These are phyloP conservation scores for Davidsoniella eucalypti DNA, from an alignment of 2,329 filamentous ascomycete species.

Conservation along the genomic window DNA sequence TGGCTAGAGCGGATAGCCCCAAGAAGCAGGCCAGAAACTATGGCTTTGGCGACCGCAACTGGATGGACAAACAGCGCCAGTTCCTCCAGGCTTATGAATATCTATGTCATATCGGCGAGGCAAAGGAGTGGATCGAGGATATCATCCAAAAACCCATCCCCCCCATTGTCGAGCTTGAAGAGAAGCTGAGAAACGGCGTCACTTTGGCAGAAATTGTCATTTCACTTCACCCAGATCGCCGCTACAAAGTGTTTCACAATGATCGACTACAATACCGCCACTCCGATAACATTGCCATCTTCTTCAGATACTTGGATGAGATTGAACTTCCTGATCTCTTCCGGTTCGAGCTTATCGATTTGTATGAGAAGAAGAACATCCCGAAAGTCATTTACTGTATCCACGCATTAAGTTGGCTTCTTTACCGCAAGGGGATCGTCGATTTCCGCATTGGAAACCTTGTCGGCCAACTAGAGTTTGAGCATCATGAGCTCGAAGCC, in stretches of 20 bases:
- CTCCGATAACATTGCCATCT: slow-evolving; percentile 93
- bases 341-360: slow-evolving; percentile 87
- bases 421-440: slow-evolving; percentile 87
- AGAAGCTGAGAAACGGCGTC: slow-evolving; percentile 80
- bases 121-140: slow-evolving; percentile 96
- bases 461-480: slow-evolving; percentile 90
- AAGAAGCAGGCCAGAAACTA: slow-evolving; percentile 27
- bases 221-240: slow-evolving; percentile 61
- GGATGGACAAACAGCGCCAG: slow-evolving; percentile 98
- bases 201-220: slow-evolving; percentile 90
- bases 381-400: slow-evolving; percentile 99
- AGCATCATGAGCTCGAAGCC: slow-evolving; percentile 91
- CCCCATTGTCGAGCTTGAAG: slow-evolving; percentile 83
- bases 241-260: slow-evolving; percentile 69
- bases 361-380: slow-evolving; percentile 99
- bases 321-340: slow-evolving; percentile 89
- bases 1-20: slow-evolving; percentile 54
- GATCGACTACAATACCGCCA: slow-evolving; percentile 81
- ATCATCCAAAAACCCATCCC: slow-evolving; percentile 73
- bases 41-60: slow-evolving; percentile 69
- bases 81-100: slow-evolving; percentile 97
- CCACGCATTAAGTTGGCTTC: slow-evolving; percentile 90
- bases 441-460: slow-evolving; percentile 94
- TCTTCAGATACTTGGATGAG: slow-evolving; percentile 85
- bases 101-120: slow-evolving; percentile 95